Evolutionary conservation across 306 rosid species (phyloP), one percentile per base, ranked within the genome.

Genomic region (Biancaea sappan): DNA sequence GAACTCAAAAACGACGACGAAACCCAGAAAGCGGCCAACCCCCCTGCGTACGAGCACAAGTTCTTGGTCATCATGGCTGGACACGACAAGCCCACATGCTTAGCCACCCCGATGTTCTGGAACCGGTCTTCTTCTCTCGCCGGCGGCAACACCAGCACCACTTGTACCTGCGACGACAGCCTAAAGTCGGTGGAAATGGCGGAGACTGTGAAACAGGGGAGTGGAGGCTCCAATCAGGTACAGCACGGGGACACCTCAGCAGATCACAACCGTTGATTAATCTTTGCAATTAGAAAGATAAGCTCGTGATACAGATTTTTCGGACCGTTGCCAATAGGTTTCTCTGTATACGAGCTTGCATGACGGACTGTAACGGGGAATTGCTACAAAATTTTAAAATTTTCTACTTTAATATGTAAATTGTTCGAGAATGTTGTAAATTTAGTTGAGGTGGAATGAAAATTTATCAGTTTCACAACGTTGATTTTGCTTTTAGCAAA

Each of bases 21-120:
- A 3, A 43, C 78, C 67, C 80, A 84, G 57, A 91, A 94, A 53
- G 18, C 60, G 29, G 5, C 80, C 66, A 8, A 59, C 13, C 12
- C 81, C 68, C 5, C 12, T 3, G 85, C 84, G 1, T 95, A 79
- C 51, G 96, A 95, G 60, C 93, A 90, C 76, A 95, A 95, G 70
- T 79, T 95, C 71, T 57, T 95, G 69, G 99, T 95, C 14, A 95
- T 95, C 12, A 90, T 88, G 98, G 97, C 99, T 0, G 99, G 99
- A 0, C 77, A 95, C 41, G 88, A 72, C 2, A 90, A 86, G 41
- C 98, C 99, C 28, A 94, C 98, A 19, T 88, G 83, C 80, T 69
- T 92, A 69, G 99, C 99, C 37, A 95, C 99, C 0, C 97, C 93
- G 78, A 83, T 73, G 53, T 77, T 87, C 0, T 81, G 85, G 0